A percentile compares a stretch with the other conserved stretches of the same genome.
Evolutionary conservation across 1,139 yeast genomes (phyloP).

Genomic region (Kluyveromyces sp.): DNA sequence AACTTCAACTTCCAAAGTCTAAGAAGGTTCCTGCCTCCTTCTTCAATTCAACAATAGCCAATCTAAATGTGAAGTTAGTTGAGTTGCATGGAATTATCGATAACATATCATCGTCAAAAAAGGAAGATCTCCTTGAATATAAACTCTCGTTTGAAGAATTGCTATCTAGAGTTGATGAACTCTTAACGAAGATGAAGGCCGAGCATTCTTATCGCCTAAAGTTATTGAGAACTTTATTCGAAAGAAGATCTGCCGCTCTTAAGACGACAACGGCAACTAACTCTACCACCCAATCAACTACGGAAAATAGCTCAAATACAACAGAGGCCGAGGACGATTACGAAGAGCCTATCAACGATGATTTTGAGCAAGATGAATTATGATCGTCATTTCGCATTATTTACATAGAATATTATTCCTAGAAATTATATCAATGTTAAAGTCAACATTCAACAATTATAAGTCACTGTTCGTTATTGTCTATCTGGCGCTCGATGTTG

Average conservation of each 20-base stretch:
- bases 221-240: conserved; percentile 19
- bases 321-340: neutral
- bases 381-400: conserved; percentile 4
- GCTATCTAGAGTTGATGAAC: conserved; percentile 8
- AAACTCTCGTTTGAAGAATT: conserved; percentile 19
- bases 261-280: conserved; percentile 22
- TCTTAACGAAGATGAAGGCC: conserved; percentile 6
- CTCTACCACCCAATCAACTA: conserved; percentile 6
- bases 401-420: neutral
- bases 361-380: conserved; percentile 12
- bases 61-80: neutral
- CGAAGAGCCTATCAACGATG: neutral
- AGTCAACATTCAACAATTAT: neutral
- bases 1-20: conserved; percentile 16
- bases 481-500: conserved; percentile 9
- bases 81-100: neutral
- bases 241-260: conserved; percentile 20
- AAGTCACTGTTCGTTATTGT: neutral
- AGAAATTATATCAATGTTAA: neutral
- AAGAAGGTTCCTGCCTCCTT: conserved; percentile 7
- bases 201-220: conserved; percentile 21
- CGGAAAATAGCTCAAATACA: neutral
- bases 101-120: neutral
- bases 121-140: conserved; percentile 24
- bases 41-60: neutral